phyloP scores from a whole-genome alignment of 169 alveolate genomes.

The Plasmodium malariae region DNA sequence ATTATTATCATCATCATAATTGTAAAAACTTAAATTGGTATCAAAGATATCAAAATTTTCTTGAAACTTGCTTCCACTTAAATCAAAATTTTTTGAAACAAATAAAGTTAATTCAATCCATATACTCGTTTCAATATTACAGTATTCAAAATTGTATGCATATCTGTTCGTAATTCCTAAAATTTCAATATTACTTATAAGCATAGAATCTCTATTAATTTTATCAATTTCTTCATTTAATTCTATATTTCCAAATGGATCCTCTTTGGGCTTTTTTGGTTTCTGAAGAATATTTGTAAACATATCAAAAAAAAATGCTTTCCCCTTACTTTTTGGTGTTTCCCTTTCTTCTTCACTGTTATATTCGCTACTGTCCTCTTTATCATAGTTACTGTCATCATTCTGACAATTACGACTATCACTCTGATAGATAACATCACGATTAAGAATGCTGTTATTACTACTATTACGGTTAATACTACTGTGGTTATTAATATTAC shows the following conservation, averaged over 20 bases:
- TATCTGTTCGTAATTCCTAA: constrained; percentile 62
- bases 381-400: neutral
- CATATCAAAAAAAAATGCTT: constrained; percentile 45
- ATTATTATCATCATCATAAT: constrained; percentile 44
- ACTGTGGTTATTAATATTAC: neutral
- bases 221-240: constrained; percentile 68
- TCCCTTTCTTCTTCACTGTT: constrained; percentile 13
- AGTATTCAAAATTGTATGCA: constrained; percentile 62
- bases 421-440: neutral
- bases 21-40: constrained; percentile 30
- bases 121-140: constrained; percentile 76
- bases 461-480: neutral
- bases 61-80: constrained; percentile 52
- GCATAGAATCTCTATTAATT: constrained; percentile 28
- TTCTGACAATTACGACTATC: neutral
- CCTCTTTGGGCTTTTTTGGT: constrained; percentile 44
- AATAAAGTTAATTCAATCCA: constrained; percentile 74
- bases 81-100: constrained; percentile 55
- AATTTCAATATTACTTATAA: constrained; percentile 1
- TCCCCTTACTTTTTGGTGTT: neutral
- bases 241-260: constrained; percentile 15
- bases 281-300: constrained; percentile 60
- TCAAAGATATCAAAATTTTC: constrained; percentile 73
- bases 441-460: neutral
- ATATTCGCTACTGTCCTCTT: neutral